Evolutionary conservation across 2,329 filamentous ascomycete genomes (phyloP), one percentile per base, ranked within the genome.

Genomic region (Aspergillus sp.): DNA sequence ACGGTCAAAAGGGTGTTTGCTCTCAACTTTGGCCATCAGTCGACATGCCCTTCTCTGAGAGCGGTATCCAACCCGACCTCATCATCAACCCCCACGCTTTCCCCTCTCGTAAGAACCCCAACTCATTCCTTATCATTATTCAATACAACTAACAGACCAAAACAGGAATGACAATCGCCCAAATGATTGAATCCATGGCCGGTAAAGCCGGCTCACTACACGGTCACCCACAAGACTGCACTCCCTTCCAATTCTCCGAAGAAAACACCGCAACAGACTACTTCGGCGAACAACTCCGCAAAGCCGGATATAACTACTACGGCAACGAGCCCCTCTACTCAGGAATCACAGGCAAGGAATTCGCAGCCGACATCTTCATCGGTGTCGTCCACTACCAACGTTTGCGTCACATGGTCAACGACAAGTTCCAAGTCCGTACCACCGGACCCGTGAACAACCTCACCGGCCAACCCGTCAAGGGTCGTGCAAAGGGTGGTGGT

Each of bases 81-180:
- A 99, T 99, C 77, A 99, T 99, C 82, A 99, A 99, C 79, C 95
- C 95, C 41, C 95, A 99, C 83, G 95, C 95, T 71, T 99, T 99
- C 84, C 95, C 95, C 7, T 98, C 93, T 46, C 93, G 95, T 77
- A 68, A 67, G 73, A 31, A 31, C 27, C 14, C 4, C 14, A 64
- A 27, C 39, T 15, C 3, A 11, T 7, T 12, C 45, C n/a, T 35
- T 21, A 11, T n/a, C 31, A 15, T 12, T 19, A 41, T 45, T 2
- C 41, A 14, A 5, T 9, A 45, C 5, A 39, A 27, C 17, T 12
- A 24, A 62, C 61, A 59, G 58, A 63, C 43, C 33, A 2, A 14
- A 6, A 17, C 47, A 75, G 73, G 73, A 68, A 99, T 99, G 95
- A 99, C 95, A 19, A 99, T 99, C 72, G 95, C 95, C 71, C 98